Conservation (phyloP, 2,329 filamentous ascomycete species). For the Cryphonectria radicalis region DNA sequence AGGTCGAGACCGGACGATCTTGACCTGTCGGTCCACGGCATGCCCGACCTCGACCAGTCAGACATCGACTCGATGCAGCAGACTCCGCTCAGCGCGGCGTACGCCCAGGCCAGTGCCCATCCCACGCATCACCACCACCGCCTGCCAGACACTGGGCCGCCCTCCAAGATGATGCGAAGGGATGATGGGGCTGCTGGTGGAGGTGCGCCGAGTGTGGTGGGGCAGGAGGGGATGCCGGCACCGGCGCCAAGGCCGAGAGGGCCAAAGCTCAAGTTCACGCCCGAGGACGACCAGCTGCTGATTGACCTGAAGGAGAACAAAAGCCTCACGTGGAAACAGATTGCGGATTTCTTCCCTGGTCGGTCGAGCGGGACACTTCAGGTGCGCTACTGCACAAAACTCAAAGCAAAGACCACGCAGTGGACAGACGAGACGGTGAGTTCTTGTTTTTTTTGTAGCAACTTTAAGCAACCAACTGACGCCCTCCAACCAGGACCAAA, state of each 20-base stretch:
- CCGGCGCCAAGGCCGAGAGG: constrained; percentile 81
- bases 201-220: constrained; percentile 82
- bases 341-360: constrained; percentile 93
- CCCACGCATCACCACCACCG: constrained; percentile 81
- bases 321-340: constrained; percentile 95
- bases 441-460: constrained; percentile 19
- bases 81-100: constrained; percentile 55
- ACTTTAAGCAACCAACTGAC: background rate
- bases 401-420: constrained; percentile 90
- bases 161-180: constrained; percentile 69
- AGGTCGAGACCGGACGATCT: constrained; percentile 62
- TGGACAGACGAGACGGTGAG: constrained; percentile 94
- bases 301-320: constrained; percentile 94
- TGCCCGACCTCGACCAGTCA: constrained; percentile 57
- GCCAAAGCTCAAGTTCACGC: constrained; percentile 91
- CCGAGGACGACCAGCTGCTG: constrained; percentile 85
- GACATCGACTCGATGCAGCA: constrained; percentile 61
- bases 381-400: constrained; percentile 91
- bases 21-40: constrained; percentile 56
- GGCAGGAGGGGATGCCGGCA: constrained; percentile 82
- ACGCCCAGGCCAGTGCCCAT: constrained; percentile 53
- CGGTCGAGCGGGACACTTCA: constrained; percentile 88
- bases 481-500: constrained; percentile 64
- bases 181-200: constrained; percentile 53
- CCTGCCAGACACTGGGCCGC: constrained; percentile 73